Evolutionary conservation across 768 basidiomycete species (phyloP).

Genomic region (Boletus sensibilis): DNA sequence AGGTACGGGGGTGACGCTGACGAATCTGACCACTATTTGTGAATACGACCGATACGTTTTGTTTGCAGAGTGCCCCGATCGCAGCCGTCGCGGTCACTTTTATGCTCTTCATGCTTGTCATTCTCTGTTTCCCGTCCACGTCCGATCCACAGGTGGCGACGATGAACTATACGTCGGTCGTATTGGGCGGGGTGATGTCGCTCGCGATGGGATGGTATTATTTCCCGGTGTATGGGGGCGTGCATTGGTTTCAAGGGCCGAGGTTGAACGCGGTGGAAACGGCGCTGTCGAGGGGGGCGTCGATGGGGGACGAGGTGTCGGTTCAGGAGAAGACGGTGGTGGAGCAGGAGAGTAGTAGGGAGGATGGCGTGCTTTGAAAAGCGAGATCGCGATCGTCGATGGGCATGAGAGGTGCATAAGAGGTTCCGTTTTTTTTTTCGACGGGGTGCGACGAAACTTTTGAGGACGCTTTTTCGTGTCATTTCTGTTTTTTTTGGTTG

Average conservation of each 20-base stretch:
- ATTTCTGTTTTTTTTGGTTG: too few relatives aligned
- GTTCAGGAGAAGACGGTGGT: not conserved
- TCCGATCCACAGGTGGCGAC: slow-evolving; percentile 41
- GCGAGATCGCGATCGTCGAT: too few relatives aligned
- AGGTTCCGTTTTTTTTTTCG: not conserved
- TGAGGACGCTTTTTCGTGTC: not conserved
- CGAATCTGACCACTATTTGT: too few relatives aligned
- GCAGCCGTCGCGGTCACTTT: slow-evolving; percentile 53
- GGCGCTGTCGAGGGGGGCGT: not conserved
- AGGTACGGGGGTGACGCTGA: not conserved
- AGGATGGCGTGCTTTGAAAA: not conserved
- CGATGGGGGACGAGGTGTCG: not conserved
- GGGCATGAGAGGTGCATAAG: not conserved
- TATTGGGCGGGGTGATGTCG: slow-evolving; percentile 55
- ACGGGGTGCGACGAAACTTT: not conserved
- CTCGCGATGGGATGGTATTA: slow-evolving; percentile 64
- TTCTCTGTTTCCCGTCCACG: slow-evolving; percentile 62
- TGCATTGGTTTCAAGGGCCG: slow-evolving; percentile 69
- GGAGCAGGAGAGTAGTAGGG: not conserved
- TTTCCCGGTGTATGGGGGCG: slow-evolving; percentile 67
- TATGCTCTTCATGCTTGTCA: slow-evolving; percentile 62
- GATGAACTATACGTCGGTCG: slow-evolving; percentile 75
- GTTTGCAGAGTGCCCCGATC: slow-evolving; percentile 49
- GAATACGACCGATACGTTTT: not conserved
- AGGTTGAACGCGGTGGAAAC: slow-evolving; percentile 39